Percentiles rank a stretch among this genome's conserved stretches.
Conservation (phyloP, 306 rosid species). For the Pterocarpus santalinus region DNA sequence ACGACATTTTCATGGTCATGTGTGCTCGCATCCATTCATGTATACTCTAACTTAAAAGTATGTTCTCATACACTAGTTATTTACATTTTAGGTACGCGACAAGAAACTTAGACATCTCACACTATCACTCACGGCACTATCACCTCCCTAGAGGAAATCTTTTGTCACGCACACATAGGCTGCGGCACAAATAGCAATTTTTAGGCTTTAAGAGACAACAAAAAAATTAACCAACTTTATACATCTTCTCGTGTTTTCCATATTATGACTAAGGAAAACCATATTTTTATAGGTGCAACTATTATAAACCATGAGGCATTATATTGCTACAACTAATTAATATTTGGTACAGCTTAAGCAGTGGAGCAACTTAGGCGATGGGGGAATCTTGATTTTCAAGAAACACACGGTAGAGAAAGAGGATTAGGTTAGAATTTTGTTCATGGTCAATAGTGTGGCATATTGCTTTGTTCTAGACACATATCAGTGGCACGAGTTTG, state of each 20-base stretch:
- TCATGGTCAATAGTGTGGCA: conserved; percentile 29
- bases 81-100: background rate
- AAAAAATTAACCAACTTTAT: no score
- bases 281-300: no score
- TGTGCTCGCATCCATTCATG: background rate
- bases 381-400: background rate
- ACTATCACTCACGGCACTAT: background rate
- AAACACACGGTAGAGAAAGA: background rate
- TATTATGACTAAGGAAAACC: no score
- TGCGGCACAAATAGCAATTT: background rate
- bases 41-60: background rate
- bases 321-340: no score
- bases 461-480: conserved; percentile 5
- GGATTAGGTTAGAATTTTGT: conserved; percentile 22
- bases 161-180: background rate
- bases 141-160: background rate
- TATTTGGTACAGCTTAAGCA: no score
- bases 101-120: background rate
- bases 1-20: background rate
- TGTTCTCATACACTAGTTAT: background rate
- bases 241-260: no score
- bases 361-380: no score
- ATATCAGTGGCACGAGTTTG: conserved; percentile 2
- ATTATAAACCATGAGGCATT: no score
- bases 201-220: no score